phyloP scores from a whole-genome alignment of 1,284 basidiomycete species.

The Amylostereum areolatum region DNA sequence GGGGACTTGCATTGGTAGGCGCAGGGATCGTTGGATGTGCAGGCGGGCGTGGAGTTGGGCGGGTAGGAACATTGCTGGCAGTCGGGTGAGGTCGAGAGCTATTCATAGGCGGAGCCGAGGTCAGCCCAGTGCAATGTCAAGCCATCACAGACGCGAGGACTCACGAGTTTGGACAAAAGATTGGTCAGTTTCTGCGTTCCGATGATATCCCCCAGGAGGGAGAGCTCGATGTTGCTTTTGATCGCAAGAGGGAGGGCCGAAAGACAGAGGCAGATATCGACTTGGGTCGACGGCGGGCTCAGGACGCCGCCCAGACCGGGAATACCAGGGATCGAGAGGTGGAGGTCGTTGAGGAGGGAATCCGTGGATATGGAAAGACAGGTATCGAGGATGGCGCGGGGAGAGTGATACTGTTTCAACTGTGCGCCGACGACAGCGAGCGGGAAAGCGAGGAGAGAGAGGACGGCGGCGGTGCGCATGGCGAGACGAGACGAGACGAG shows the following conservation, averaged over 20 bases:
- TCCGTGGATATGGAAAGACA: neutral
- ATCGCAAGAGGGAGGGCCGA: neutral
- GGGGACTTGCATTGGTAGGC: constrained; percentile 12
- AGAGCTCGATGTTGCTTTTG: neutral
- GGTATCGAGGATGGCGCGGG: constrained; percentile 1
- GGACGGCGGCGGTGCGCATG: no score
- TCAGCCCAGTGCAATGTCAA: no score
- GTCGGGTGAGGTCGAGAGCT: no score
- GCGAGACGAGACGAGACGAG: no score
- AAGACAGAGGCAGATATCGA: neutral
- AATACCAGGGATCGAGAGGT: no score
- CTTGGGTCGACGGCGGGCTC: neutral
- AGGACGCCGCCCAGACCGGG: neutral
- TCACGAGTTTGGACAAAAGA: no score
- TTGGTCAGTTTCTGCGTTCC: neutral
- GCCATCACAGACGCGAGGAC: no score
- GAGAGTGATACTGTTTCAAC: no score
- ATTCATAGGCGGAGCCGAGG: no score
- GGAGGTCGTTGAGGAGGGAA: neutral
- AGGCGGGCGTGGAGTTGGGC: constrained; percentile 7
- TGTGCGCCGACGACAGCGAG: no score
- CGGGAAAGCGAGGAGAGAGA: no score
- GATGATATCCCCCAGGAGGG: neutral
- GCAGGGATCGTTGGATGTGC: constrained; percentile 12
- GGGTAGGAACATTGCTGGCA: constrained; percentile 14